Conservation (phyloP, 495 filamentous ascomycete species). For the Oidiodendron maius region DNA sequence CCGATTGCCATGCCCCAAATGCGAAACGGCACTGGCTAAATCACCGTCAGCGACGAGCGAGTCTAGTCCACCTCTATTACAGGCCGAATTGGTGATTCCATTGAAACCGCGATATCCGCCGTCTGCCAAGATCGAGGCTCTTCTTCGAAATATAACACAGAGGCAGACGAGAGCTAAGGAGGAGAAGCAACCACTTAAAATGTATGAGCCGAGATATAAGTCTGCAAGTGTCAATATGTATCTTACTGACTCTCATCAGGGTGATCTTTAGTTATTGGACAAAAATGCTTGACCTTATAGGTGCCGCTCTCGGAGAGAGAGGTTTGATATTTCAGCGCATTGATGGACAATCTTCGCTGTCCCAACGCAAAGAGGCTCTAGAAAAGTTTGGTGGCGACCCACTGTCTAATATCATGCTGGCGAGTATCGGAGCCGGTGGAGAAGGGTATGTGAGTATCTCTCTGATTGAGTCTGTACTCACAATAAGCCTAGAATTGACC, state of each 20-base stretch:
- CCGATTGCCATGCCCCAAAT: neutral
- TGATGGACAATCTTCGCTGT: constrained; percentile 11
- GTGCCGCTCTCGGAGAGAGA: neutral
- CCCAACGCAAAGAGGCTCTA: constrained; percentile 7
- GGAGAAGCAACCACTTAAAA: constrained; percentile 4
- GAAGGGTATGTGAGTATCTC: constrained; percentile 23
- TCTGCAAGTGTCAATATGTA: constrained; percentile 8
- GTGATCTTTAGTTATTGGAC: constrained; percentile 43
- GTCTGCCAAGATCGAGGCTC: constrained; percentile 21
- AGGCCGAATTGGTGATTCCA: neutral
- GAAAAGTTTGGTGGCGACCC: constrained; percentile 12
- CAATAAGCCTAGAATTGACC: constrained; percentile 11
- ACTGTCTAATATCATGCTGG: constrained; percentile 22
- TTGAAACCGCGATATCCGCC: constrained; percentile 2
- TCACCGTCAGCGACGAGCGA: too few species aligned
- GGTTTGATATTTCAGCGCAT: constrained; percentile 15
- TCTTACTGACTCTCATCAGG: constrained; percentile 17
- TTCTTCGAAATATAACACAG: constrained; percentile 17
- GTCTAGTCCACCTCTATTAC: too few species aligned
- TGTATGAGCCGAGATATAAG: constrained; percentile 13
- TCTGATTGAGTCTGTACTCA: neutral
- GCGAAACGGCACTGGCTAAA: neutral
- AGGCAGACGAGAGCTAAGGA: constrained; percentile 12
- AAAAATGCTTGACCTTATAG: constrained; percentile 33
- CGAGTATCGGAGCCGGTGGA: constrained; percentile 22